A percentile compares a stretch with the other conserved stretches of the same genome.
phyloP scores from a whole-genome alignment of 768 basidiomycete species.

The Steccherinum ochraceum region DNA sequence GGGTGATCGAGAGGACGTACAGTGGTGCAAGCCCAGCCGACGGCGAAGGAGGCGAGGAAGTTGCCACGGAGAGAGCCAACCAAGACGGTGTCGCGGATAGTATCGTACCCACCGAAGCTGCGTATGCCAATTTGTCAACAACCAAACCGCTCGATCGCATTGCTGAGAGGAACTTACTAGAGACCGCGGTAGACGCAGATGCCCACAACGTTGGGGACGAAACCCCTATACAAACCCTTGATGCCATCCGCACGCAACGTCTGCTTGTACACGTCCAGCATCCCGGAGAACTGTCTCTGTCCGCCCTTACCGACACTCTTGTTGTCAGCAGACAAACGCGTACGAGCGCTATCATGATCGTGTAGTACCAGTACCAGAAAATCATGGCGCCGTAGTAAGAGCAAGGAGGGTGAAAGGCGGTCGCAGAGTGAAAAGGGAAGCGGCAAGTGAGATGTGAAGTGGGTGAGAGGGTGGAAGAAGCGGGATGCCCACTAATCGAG shows the following conservation, averaged over 20 bases:
- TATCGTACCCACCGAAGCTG: slow-evolving; percentile 41
- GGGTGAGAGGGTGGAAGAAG: background rate
- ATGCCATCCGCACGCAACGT: slow-evolving; percentile 35
- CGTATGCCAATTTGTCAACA: background rate
- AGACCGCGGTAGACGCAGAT: slow-evolving; percentile 38
- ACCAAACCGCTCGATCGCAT: no score
- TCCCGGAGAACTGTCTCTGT: slow-evolving; percentile 33
- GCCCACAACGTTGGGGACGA: slow-evolving; percentile 34
- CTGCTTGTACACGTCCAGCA: slow-evolving; percentile 38
- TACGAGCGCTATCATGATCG: slow-evolving; percentile 27
- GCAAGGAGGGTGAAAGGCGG: background rate
- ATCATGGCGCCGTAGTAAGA: background rate
- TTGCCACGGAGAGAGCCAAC: slow-evolving; percentile 32
- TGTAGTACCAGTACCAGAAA: background rate
- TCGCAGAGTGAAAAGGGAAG: no score
- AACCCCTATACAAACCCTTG: slow-evolving; percentile 35
- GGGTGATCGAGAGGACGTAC: no score
- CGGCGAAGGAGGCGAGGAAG: slow-evolving; percentile 34
- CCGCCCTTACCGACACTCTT: slow-evolving; percentile 32
- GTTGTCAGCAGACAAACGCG: slow-evolving; percentile 34
- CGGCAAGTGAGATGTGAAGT: background rate
- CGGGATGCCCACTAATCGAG: slow-evolving; percentile 31
- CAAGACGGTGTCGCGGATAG: slow-evolving; percentile 30
- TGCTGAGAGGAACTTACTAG: no score
- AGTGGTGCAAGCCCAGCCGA: slow-evolving; percentile 37